Percentiles rank a stretch among this genome's conserved stretches.
phyloP scores from a whole-genome alignment of 805 yeast species.

The Schwanniomyces occidentalis region DNA sequence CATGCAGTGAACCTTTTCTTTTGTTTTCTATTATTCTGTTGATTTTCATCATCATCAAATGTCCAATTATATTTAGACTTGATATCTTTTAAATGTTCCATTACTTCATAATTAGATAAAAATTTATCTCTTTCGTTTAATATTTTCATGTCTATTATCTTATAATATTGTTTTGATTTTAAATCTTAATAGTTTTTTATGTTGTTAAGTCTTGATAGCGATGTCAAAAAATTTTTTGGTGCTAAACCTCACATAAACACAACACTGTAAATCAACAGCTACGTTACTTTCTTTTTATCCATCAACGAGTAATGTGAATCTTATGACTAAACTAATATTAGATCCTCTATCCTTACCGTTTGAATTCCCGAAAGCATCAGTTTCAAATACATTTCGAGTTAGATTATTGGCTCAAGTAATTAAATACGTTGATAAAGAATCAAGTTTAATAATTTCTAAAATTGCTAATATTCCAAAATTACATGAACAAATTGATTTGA shows the following conservation, averaged over 20 bases:
- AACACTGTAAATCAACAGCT: too few relatives aligned
- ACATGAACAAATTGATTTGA: constrained; percentile 9
- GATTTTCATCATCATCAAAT: constrained; percentile 34
- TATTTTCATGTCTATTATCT: constrained; percentile 41
- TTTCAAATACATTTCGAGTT: constrained; percentile 17
- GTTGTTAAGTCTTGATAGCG: too few relatives aligned
- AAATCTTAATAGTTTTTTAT: too few relatives aligned
- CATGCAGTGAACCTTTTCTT: constrained; percentile 37
- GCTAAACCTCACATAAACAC: too few relatives aligned
- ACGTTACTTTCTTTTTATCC: too few relatives aligned
- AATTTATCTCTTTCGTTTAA: constrained; percentile 54
- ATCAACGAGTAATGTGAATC: too few relatives aligned
- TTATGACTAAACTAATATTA: constrained; percentile 32
- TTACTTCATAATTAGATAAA: constrained; percentile 66
- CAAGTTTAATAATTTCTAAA: constrained; percentile 14
- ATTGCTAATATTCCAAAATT: constrained; percentile 17
- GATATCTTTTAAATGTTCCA: constrained; percentile 50
- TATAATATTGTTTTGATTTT: too few relatives aligned
- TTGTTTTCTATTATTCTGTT: constrained; percentile 19
- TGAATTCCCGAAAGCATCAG: constrained; percentile 24
- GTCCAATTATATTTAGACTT: constrained; percentile 50
- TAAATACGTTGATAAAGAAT: constrained; percentile 13
- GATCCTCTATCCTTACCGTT: constrained; percentile 25
- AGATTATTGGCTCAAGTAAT: constrained; percentile 32
- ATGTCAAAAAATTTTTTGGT: too few relatives aligned